phyloP scores from a whole-genome alignment of 192 early-diverging fungal species.

The Jimgerdemannia lactiflua region DNA sequence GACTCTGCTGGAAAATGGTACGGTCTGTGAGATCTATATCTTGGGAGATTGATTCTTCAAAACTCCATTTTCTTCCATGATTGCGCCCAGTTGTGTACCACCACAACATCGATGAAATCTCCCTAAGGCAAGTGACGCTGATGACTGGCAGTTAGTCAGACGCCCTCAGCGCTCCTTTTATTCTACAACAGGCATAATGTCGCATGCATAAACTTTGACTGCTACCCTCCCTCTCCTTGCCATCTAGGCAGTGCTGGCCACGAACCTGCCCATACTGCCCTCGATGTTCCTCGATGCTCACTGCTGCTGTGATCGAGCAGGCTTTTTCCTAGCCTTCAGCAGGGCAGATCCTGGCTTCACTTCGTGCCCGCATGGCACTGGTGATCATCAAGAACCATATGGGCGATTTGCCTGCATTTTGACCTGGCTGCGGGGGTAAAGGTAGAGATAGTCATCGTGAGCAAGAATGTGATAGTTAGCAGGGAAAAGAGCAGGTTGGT shows the following conservation, averaged over 20 bases:
- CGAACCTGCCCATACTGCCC: conserved; percentile 83
- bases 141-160: conserved; percentile 64
- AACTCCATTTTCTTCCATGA: background rate
- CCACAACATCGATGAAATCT: conserved; percentile 46
- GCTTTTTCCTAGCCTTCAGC: conserved; percentile 88
- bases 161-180: no score
- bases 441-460: conserved; percentile 74
- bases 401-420: conserved; percentile 77
- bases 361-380: conserved; percentile 68
- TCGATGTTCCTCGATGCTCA: conserved; percentile 64
- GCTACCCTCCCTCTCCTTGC: no score
- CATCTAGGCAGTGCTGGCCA: conserved; percentile 62
- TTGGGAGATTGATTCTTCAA: no score
- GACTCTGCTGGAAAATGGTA: conserved; percentile 51
- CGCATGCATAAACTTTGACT: no score
- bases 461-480: conserved; percentile 79
- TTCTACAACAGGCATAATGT: no score
- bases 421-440: conserved; percentile 73
- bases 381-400: conserved; percentile 91
- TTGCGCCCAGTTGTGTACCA: conserved; percentile 50
- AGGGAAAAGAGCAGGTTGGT: conserved; percentile 62
- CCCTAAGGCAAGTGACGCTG: conserved; percentile 65
- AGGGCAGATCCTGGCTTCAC: conserved; percentile 71
- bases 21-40: conserved; percentile 19
- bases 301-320: conserved; percentile 76